phyloP scores from a whole-genome alignment of 495 filamentous ascomycete genomes.

The Trichoderma asperelloides region DNA sequence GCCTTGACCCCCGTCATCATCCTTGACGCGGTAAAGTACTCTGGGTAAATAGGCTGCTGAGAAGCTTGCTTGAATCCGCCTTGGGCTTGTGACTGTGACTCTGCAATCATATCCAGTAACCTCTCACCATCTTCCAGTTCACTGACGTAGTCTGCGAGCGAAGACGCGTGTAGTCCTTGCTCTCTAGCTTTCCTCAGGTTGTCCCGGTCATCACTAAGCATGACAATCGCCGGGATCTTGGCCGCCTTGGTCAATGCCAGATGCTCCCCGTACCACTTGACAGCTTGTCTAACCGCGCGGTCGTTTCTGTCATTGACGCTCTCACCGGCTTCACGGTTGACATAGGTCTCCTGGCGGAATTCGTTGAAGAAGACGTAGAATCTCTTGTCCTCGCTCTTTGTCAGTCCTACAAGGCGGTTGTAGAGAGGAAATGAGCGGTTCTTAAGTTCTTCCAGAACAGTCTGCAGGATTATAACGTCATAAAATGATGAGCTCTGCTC shows the following conservation, averaged over 20 bases:
- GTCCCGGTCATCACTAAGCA: constrained; percentile 86
- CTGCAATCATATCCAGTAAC: constrained; percentile 91
- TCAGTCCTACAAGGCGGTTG: constrained; percentile 80
- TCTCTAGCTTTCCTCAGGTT: constrained; percentile 74
- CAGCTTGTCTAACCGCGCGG: constrained; percentile 75
- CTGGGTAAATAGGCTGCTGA: constrained; percentile 60
- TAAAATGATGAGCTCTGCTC: constrained; percentile 87
- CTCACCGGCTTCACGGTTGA: constrained; percentile 65
- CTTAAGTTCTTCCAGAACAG: constrained; percentile 88
- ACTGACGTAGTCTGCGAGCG: constrained; percentile 68
- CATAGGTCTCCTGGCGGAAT: constrained; percentile 85
- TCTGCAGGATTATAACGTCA: constrained; percentile 91
- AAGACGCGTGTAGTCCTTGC: constrained; percentile 59
- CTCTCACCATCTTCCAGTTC: constrained; percentile 74
- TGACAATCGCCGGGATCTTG: constrained; percentile 67
- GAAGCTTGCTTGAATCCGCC: constrained; percentile 55
- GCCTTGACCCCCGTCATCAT: constrained; percentile 86
- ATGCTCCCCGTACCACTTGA: constrained; percentile 83
- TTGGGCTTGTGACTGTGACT: constrained; percentile 56
- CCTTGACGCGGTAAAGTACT: constrained; percentile 83
- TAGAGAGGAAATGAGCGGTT: constrained; percentile 92
- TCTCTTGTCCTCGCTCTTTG: constrained; percentile 88
- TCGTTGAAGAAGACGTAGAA: constrained; percentile 99
- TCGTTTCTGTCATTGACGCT: constrained; percentile 96
- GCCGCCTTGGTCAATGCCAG: constrained; percentile 53